Percentiles rank a stretch among this genome's conserved stretches.
These are phyloP conservation scores for Canavalia ensiformis DNA, from an alignment of 306 rosid species.

Conservation along the genomic window DNA sequence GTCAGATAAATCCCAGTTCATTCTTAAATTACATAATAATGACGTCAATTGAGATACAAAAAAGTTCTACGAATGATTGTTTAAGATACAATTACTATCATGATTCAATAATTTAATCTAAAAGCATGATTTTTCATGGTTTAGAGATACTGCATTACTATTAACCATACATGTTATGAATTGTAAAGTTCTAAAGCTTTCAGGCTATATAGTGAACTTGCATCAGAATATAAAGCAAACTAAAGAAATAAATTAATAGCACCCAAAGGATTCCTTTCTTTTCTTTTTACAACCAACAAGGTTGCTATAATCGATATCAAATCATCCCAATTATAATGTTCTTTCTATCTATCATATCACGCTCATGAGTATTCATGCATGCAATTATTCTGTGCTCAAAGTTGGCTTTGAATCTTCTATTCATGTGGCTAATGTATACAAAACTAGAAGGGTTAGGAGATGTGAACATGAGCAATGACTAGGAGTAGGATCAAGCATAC, in stretches of 20 bases:
- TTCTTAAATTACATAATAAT: slow-evolving; percentile 24
- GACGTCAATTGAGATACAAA: not conserved
- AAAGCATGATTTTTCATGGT: not conserved
- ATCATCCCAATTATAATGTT: slow-evolving; percentile 12
- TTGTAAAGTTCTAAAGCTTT: slow-evolving; percentile 10
- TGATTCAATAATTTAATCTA: slow-evolving; percentile 9
- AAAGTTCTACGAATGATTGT: not conserved
- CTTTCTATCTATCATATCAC: slow-evolving; percentile 3
- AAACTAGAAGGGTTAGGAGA: not conserved
- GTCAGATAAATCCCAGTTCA: not conserved
- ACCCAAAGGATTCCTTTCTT: not conserved
- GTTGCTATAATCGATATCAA: slow-evolving; percentile 2
- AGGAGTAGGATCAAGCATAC: too few relatives aligned
- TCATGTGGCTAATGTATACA: not conserved
- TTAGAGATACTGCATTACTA: not conserved
- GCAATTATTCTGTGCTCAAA: not conserved
- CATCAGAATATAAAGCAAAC: slow-evolving; percentile 20
- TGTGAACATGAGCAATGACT: too few relatives aligned
- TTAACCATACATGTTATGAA: slow-evolving; percentile 1
- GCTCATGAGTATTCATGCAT: not conserved
- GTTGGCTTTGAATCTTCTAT: slow-evolving; percentile 4
- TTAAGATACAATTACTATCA: slow-evolving; percentile 5
- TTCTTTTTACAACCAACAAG: not conserved
- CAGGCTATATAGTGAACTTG: slow-evolving; percentile 1
- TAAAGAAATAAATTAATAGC: not conserved